phyloP scores from a whole-genome alignment of 1,139 yeast species.

The Nakaseomyces kungkrabaensis region DNA sequence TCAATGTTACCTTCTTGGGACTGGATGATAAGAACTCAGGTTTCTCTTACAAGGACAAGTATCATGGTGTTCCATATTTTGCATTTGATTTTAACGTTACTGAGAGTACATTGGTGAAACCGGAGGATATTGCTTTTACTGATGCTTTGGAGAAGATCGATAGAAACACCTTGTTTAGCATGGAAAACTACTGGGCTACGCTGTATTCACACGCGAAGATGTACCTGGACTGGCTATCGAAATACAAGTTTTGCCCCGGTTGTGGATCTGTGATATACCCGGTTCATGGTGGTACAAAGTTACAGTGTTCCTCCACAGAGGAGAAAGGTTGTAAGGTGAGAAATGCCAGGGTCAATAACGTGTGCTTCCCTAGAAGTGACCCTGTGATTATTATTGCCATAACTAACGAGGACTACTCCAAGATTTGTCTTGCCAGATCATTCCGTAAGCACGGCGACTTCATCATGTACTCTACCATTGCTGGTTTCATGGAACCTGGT shows the following conservation, averaged over 20 bases:
- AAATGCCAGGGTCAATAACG: slow-evolving; percentile 41
- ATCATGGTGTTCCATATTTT: slow-evolving; percentile 65
- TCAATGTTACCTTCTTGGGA: slow-evolving; percentile 51
- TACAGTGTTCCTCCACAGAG: slow-evolving; percentile 43
- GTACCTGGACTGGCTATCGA: slow-evolving; percentile 75
- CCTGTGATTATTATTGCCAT: slow-evolving; percentile 78
- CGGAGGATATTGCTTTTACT: slow-evolving; percentile 7
- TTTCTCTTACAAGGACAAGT: slow-evolving; percentile 34
- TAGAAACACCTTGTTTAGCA: slow-evolving; percentile 14
- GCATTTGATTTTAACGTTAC: slow-evolving; percentile 55
- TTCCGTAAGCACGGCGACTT: slow-evolving; percentile 42
- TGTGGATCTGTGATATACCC: slow-evolving; percentile 69
- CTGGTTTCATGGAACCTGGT: slow-evolving; percentile 93
- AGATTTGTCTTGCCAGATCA: slow-evolving; percentile 62
- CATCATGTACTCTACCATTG: slow-evolving; percentile 70
- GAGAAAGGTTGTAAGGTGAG: slow-evolving; percentile 45
- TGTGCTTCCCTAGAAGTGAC: slow-evolving; percentile 84
- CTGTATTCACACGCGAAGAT: slow-evolving; percentile 72
- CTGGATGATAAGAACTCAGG: slow-evolving; percentile 37
- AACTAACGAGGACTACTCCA: slow-evolving; percentile 48
- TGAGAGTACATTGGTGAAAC: slow-evolving; percentile 12
- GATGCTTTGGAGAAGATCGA: slow-evolving; percentile 7
- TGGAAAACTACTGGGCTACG: slow-evolving; percentile 45
- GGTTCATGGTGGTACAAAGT: slow-evolving; percentile 74
- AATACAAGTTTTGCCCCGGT: slow-evolving; percentile 76